phyloP scores from a whole-genome alignment of 2,329 filamentous ascomycete species.

The Hypoxylon sp. region DNA sequence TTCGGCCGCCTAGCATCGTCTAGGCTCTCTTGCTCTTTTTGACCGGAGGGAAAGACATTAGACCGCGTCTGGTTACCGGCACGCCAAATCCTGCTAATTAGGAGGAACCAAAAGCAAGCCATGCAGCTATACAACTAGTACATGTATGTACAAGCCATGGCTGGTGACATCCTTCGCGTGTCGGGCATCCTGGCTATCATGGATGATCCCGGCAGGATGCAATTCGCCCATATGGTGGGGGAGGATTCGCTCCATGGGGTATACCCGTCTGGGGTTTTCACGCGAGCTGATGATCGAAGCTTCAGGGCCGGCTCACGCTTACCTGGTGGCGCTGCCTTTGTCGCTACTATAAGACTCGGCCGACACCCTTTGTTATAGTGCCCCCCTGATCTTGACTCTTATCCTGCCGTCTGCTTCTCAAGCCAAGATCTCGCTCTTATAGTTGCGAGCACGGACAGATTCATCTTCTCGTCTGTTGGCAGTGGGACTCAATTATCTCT shows the following conservation, averaged over 20 bases:
- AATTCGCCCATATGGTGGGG: conserved; percentile 28
- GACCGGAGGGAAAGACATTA: conserved; percentile 7
- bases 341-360: conserved; percentile 25
- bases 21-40: conserved; percentile 11
- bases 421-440: conserved; percentile 19
- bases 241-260: conserved; percentile 21
- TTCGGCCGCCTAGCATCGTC: conserved; percentile 27
- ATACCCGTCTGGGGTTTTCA: conserved; percentile 31
- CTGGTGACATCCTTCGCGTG: conserved; percentile 29
- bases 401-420: conserved; percentile 9
- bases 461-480: conserved; percentile 16
- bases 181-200: conserved; percentile 21
- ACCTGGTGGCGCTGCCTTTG: conserved; percentile 23
- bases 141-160: too few species aligned
- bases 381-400: conserved; percentile 9
- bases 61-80: conserved; percentile 28
- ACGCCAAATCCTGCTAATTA: conserved; percentile 13
- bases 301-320: neutral
- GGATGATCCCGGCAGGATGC: conserved; percentile 27
- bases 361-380: conserved; percentile 21
- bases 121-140: too few species aligned
- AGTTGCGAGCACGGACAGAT: neutral
- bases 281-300: conserved; percentile 18
- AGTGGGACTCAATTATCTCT: conserved; percentile 10
- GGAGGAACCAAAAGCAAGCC: neutral